Base-by-base conservation (phyloP, 768 basidiomycete genomes). In the Boletus huronensis region DNA sequence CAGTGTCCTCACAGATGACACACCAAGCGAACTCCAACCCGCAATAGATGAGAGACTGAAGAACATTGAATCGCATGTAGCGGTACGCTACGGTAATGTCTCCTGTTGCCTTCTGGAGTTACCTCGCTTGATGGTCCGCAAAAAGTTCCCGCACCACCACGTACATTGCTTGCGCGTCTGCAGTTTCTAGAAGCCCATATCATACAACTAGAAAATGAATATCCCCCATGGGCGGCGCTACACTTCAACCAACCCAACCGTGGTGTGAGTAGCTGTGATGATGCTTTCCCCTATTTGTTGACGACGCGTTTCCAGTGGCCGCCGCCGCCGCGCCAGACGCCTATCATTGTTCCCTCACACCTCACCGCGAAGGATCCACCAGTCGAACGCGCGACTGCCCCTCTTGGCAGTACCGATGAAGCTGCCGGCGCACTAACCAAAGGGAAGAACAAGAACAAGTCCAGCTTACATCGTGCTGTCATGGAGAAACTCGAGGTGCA, bases 191-290 rank as follows among this genome's bases (percentile, higher is more conserved):
- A 93, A 67, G 86, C 90, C 35, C 89, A 91, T 61, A 79, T 93
- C 55, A 77, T 87, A 35, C 79, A 78, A 47, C 75, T 93, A 2
- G 90, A 93, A 67, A 88, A 82, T 62, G 88, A 90, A 49, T 91
- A 89, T 62, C 90, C 90, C 3, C 88, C 90, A 6, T 92, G 90
- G 90, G 88, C 90, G 0, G 88, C 90, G 8, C 72, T 92, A n/a
- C 90, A 92, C 64, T 92, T 92, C 67, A 90, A 88, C 52, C 90
- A 93, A 64, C 90, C 90, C 3, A 79, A 83, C 61, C 82, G 90
- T 53, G 87, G 84, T 26, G 90, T 92, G 72, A 45, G 87, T 78
- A 5, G 52, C 17, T 34, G 53, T 52, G 26, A 36, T n/a, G 45
- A 35, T 39, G 38, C 13, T 17, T 48, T 26, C 19, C 1, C 21